Evolutionary conservation across 2,329 filamentous ascomycete genomes (phyloP), one percentile per base, ranked within the genome.

Genomic region (Verticillium tricorpus): DNA sequence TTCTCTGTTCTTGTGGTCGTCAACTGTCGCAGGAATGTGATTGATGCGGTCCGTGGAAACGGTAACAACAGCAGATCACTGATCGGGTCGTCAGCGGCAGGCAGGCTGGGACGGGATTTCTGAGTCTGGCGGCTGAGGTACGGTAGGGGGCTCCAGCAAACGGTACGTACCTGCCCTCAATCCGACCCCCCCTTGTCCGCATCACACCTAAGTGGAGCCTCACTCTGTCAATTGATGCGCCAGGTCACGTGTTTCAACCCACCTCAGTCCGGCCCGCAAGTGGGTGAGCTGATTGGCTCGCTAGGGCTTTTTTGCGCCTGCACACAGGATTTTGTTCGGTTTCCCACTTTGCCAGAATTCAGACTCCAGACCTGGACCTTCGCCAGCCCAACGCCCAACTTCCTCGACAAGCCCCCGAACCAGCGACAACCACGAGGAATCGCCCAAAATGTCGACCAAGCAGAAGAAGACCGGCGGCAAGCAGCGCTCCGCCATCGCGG

Each of bases 401-500:
- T 64, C 58, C 50, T 63, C 63, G 62, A 66, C 64, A 61, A 62
- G 54, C 52, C 55, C 58, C 59, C 45, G 60, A 58, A 56, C 62
- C 61, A 61, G 62, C 62, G 64, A 63, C 64, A 59, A 63, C 62
- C 56, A 57, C 61, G 62, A 61, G 67, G 70, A 75, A 69, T 76
- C 60, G 65, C 63, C 40, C 60, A 63, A 84, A 78, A 90, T 90
- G 87, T 89, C 87, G 78, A 78, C 82, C 74, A 86, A 82, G 76
- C 76, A 79, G 74, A 86, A 87, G 83, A 89, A 88, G 83, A 78
- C 85, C 74, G 90, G 89, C 85, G 90, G 90, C 83, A 66, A 74
- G 66, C 79, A 81, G 76, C 92, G 93, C 79, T 97, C 92, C 82
- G 96, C 96, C 85, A 97, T 99, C 82, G 89, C 92, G 82, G 94